Evolutionary conservation across 768 basidiomycete species (phyloP).

Genomic region (Rhizopogon salebrosus): DNA sequence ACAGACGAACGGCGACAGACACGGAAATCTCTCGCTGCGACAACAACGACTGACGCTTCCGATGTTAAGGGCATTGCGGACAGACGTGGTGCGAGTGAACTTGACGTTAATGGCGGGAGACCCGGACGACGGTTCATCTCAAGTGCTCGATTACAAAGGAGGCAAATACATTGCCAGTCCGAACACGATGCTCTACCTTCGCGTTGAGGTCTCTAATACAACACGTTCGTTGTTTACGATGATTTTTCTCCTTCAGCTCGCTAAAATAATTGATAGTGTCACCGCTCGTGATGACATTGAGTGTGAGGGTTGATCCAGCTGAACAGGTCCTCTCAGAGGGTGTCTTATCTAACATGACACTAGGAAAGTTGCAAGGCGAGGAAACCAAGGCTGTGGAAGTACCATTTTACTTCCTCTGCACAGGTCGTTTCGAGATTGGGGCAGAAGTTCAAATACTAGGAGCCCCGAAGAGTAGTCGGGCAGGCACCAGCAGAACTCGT

Average conservation of each 20-base stretch:
- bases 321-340: constrained; percentile 73
- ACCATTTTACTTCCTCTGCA: constrained; percentile 68
- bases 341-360: constrained; percentile 48
- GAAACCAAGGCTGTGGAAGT: constrained; percentile 47
- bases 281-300: constrained; percentile 46
- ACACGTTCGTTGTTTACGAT: constrained; percentile 44
- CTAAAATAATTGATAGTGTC: constrained; percentile 34
- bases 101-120: constrained; percentile 42
- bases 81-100: constrained; percentile 57
- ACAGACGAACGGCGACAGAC: constrained; percentile 75
- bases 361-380: constrained; percentile 59
- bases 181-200: constrained; percentile 62
- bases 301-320: constrained; percentile 50
- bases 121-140: constrained; percentile 8
- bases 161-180: constrained; percentile 47
- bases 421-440: constrained; percentile 53
- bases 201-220: constrained; percentile 55
- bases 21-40: constrained; percentile 73
- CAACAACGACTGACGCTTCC: constrained; percentile 69
- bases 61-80: constrained; percentile 76
- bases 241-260: constrained; percentile 1
- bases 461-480: constrained; percentile 9
- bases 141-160: constrained; percentile 11
- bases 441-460: constrained; percentile 31
- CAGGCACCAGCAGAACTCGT: constrained; percentile 17